A percentile compares a stretch with the other conserved stretches of the same genome.
These are phyloP conservation scores for Pestalotiopsis sp. DNA, from an alignment of 2,329 filamentous ascomycete genomes.

Conservation along the genomic window DNA sequence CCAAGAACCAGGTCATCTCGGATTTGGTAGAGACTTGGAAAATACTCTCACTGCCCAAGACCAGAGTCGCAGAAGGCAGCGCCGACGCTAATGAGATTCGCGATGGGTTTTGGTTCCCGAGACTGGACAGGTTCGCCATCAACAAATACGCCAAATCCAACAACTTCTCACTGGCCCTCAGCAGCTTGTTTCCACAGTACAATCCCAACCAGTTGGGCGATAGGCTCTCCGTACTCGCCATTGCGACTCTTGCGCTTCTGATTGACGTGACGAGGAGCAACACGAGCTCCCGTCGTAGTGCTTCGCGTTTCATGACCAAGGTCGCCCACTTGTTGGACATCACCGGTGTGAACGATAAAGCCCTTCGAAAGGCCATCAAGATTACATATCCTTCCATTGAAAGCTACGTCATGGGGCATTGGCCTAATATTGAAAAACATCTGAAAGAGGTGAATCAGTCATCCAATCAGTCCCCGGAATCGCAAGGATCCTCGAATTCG, in stretches of 20 bases:
- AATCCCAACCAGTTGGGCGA: conserved; percentile 20
- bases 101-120: conserved; percentile 31
- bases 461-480: not conserved
- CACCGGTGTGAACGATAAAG: conserved; percentile 18
- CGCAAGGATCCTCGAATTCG: not conserved
- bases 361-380: conserved; percentile 17
- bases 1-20: conserved; percentile 31
- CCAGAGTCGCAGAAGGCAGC: conserved; percentile 9
- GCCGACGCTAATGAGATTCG: conserved; percentile 18
- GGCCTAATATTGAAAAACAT: conserved; percentile 24
- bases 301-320: conserved; percentile 25
- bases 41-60: conserved; percentile 33
- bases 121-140: conserved; percentile 21
- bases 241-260: conserved; percentile 39
- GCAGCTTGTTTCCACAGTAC: conserved; percentile 35
- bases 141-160: conserved; percentile 17
- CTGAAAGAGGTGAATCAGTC: conserved; percentile 15
- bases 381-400: conserved; percentile 20
- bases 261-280: conserved; percentile 30
- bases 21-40: conserved; percentile 44
- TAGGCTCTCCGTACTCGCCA: conserved; percentile 32
- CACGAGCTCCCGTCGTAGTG: conserved; percentile 16
- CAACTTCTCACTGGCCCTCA: conserved; percentile 30
- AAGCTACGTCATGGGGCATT: conserved; percentile 26
- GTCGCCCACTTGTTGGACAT: conserved; percentile 24